Percentiles rank a stretch among this genome's conserved stretches.
These are phyloP conservation scores for Fimicolochytrium jonesii DNA, from an alignment of 192 early-diverging fungal species.

Conservation along the genomic window DNA sequence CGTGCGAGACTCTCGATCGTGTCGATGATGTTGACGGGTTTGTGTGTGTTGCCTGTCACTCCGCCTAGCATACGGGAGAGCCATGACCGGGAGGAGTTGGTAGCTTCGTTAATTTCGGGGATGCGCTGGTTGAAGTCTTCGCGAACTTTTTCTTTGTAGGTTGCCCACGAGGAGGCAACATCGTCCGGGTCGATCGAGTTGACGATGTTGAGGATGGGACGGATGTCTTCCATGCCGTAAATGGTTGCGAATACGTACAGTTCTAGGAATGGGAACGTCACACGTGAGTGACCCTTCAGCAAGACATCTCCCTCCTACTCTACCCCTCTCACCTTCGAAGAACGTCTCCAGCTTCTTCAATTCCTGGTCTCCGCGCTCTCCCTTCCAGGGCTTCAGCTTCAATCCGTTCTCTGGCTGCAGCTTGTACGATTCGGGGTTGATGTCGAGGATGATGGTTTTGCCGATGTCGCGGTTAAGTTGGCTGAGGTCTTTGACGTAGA, in stretches of 20 bases:
- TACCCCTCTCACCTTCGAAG: constrained; percentile 67
- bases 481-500: constrained; percentile 74
- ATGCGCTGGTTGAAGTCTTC: constrained; percentile 26
- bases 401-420: constrained; percentile 93
- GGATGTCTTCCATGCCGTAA: constrained; percentile 42
- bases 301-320: not conserved
- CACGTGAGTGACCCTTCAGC: not conserved
- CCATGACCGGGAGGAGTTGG: not conserved
- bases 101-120: not conserved
- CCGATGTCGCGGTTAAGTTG: constrained; percentile 91
- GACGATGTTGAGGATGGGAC: constrained; percentile 40
- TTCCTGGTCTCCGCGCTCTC: constrained; percentile 74
- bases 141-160: constrained; percentile 35
- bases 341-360: constrained; percentile 82
- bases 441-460: constrained; percentile 93
- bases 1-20: constrained; percentile 63
- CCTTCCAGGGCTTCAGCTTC: constrained; percentile 78
- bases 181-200: constrained; percentile 28
- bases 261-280: constrained; percentile 26
- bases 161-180: constrained; percentile 37
- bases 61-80: constrained; percentile 25
- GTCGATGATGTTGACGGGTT: constrained; percentile 59
- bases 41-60: constrained; percentile 32
- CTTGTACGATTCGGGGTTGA: constrained; percentile 73
- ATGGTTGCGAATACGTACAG: constrained; percentile 32